Percentiles rank a stretch among this genome's conserved stretches.
phyloP scores from a whole-genome alignment of 331 rosid species.

The Quercus lobata region DNA sequence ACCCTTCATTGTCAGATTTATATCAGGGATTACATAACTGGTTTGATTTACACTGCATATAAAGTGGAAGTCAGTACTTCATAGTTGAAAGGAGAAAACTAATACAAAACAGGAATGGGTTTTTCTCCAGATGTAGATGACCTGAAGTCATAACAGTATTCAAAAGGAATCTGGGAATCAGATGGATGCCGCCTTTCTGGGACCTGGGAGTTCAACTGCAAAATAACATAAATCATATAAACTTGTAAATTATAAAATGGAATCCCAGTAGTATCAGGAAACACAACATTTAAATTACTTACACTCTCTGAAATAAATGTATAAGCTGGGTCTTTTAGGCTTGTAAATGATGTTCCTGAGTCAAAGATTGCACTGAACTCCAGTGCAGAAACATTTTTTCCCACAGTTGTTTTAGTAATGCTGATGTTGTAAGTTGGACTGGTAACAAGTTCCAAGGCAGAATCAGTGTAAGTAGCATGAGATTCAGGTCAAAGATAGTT shows the following conservation, averaged over 20 bases:
- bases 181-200: constrained; percentile 23
- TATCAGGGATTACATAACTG: not conserved
- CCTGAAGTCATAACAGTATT: constrained; percentile 70
- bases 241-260: not conserved
- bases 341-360: constrained; percentile 83
- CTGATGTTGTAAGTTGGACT: constrained; percentile 74
- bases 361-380: constrained; percentile 72
- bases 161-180: constrained; percentile 51
- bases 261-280: constrained; percentile 9
- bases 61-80: constrained; percentile 25
- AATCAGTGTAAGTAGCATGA: constrained; percentile 18
- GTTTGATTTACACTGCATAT: constrained; percentile 47
- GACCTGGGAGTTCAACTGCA: constrained; percentile 53
- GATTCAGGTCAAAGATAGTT: constrained; percentile 1
- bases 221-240: not conserved
- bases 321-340: constrained; percentile 73
- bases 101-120: not conserved
- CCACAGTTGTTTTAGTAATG: constrained; percentile 58
- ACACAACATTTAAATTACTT: constrained; percentile 25
- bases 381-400: constrained; percentile 30
- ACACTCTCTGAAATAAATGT: constrained; percentile 48
- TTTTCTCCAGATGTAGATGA: constrained; percentile 23
- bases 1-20: constrained; percentile 74
- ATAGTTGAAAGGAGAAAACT: not conserved
- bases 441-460: constrained; percentile 22